phyloP scores from a whole-genome alignment of 108 stramenopile genomes.

The Nannochloropsis gaditana region DNA sequence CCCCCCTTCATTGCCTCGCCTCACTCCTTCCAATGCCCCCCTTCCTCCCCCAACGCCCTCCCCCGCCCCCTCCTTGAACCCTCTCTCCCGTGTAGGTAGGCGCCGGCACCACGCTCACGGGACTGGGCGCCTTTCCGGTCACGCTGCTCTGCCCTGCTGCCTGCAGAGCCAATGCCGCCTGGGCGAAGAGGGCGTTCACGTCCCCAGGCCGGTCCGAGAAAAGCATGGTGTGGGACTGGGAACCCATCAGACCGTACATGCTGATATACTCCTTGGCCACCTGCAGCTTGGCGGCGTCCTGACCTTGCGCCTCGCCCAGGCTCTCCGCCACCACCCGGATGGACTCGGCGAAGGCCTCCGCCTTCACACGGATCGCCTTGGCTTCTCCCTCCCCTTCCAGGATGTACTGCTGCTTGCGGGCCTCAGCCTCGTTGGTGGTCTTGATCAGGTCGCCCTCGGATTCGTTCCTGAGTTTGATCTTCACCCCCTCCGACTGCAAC shows the following conservation, averaged over 20 bases:
- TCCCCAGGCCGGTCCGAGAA: slow-evolving; percentile 89
- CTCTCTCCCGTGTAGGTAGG: neutral
- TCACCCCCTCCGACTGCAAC: slow-evolving; percentile 86
- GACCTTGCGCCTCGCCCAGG: slow-evolving; percentile 28
- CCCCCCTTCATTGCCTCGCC: neutral
- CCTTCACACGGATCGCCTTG: slow-evolving; percentile 71
- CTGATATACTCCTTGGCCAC: slow-evolving; percentile 81
- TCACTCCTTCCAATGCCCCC: neutral
- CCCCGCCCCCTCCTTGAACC: neutral
- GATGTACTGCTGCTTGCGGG: slow-evolving; percentile 66
- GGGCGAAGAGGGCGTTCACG: slow-evolving; percentile 73
- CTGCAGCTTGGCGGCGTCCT: slow-evolving; percentile 80
- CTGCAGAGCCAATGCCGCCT: slow-evolving; percentile 63
- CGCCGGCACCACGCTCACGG: neutral
- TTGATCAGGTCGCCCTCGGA: slow-evolving; percentile 90
- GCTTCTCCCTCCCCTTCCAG: slow-evolving; percentile 84
- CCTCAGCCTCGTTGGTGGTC: slow-evolving; percentile 83
- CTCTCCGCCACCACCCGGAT: slow-evolving; percentile 36
- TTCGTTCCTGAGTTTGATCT: slow-evolving; percentile 87
- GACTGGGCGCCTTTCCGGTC: neutral
- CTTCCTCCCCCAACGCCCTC: neutral
- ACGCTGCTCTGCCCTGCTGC: neutral
- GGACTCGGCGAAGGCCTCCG: slow-evolving; percentile 79
- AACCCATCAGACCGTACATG: slow-evolving; percentile 96
- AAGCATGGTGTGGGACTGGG: slow-evolving; percentile 87